These are phyloP conservation scores for Posidonia australis DNA, from an alignment of 106 monocot genomes.

Conservation along the genomic window DNA sequence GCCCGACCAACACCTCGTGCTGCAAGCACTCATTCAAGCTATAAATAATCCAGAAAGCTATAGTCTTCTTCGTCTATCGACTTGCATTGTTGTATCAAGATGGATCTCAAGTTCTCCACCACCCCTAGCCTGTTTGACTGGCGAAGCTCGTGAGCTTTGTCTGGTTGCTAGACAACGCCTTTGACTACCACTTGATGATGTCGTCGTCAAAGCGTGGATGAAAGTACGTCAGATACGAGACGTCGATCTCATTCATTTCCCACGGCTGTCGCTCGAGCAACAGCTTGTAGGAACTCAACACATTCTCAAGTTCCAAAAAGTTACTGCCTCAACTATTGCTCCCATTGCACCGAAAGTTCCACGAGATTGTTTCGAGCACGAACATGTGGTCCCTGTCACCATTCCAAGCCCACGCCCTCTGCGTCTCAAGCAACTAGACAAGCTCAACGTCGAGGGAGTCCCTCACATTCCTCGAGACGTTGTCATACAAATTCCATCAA, in stretches of 20 bases:
- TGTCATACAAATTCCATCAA: constrained; percentile 43
- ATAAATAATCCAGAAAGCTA: constrained; percentile 22
- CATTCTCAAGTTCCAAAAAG: constrained; percentile 20
- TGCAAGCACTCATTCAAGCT: constrained; percentile 13
- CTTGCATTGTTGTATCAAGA: too few relatives aligned
- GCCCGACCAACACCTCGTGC: constrained; percentile 16
- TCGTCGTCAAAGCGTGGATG: constrained; percentile 33
- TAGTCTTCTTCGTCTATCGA: too few relatives aligned
- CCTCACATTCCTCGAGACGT: constrained; percentile 26
- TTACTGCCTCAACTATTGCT: constrained; percentile 32
- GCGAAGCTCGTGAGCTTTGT: constrained; percentile 33
- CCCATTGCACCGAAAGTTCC: constrained; percentile 32
- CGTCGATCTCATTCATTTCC: constrained; percentile 36
- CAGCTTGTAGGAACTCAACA: constrained; percentile 36
- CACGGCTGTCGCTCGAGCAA: constrained; percentile 49
- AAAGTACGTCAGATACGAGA: constrained; percentile 48
- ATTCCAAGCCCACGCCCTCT: constrained; percentile 16
- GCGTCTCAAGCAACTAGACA: constrained; percentile 18
- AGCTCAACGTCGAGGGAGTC: constrained; percentile 37
- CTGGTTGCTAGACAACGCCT: constrained; percentile 3
- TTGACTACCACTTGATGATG: constrained; percentile 25
- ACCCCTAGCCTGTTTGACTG: too few relatives aligned
- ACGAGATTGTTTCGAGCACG: constrained; percentile 49
- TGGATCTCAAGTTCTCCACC: too few relatives aligned
- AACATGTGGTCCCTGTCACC: constrained; percentile 39